These are phyloP conservation scores for Periglandula ipomoeae DNA, from an alignment of 2,329 filamentous ascomycete species.

Conservation along the genomic window DNA sequence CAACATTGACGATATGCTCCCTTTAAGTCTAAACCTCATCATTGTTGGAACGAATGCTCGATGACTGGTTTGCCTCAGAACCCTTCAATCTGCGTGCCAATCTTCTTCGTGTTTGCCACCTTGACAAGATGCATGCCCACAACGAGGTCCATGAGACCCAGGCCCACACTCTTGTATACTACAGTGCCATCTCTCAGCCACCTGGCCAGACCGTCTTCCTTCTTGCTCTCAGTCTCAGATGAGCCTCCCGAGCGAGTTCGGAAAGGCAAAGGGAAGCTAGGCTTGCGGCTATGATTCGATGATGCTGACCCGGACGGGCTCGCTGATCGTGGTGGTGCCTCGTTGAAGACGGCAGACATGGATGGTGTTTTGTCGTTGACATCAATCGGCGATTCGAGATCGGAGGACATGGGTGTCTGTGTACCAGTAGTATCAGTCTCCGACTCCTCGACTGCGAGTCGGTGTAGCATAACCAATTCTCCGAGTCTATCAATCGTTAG, in stretches of 20 bases:
- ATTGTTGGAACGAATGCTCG: no score
- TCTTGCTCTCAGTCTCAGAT: slow-evolving; percentile 29
- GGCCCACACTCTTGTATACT: slow-evolving; percentile 59
- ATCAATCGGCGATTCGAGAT: slow-evolving; percentile 19
- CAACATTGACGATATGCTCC: not conserved
- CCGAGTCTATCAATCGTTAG: slow-evolving; percentile 45
- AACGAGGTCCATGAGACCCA: slow-evolving; percentile 58
- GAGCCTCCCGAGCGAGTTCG: slow-evolving; percentile 20
- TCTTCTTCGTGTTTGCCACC: slow-evolving; percentile 42
- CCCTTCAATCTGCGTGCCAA: slow-evolving; percentile 41
- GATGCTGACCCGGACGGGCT: slow-evolving; percentile 24
- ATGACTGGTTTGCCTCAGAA: no score
- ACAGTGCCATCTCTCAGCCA: slow-evolving; percentile 57
- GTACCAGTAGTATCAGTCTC: slow-evolving; percentile 22
- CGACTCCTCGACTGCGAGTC: slow-evolving; percentile 31
- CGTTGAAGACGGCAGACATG: slow-evolving; percentile 31
- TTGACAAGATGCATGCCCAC: slow-evolving; percentile 50
- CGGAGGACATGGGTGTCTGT: slow-evolving; percentile 13
- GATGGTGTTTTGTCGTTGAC: slow-evolving; percentile 24
- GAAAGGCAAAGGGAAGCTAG: slow-evolving; percentile 23
- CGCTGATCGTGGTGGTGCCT: slow-evolving; percentile 16
- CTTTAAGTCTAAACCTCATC: not conserved
- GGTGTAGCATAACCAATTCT: slow-evolving; percentile 60
- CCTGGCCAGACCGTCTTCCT: slow-evolving; percentile 39
- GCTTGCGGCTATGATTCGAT: slow-evolving; percentile 20